These are phyloP conservation scores for Clarireedia monteithiana DNA, from an alignment of 2,329 filamentous ascomycete species.

Conservation along the genomic window DNA sequence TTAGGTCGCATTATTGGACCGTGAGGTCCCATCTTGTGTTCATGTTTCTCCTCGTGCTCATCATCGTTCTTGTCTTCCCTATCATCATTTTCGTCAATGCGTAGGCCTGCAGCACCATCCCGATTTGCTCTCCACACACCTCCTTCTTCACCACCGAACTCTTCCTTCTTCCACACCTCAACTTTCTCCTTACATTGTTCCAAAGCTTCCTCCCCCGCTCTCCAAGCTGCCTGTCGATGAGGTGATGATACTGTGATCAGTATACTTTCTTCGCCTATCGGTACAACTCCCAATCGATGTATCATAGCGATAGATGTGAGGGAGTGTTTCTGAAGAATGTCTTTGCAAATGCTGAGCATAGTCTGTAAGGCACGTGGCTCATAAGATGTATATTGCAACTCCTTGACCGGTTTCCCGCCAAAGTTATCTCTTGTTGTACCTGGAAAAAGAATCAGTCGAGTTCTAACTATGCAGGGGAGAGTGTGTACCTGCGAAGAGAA, in stretches of 20 bases:
- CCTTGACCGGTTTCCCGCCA: conserved; percentile 59
- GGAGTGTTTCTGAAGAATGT: conserved; percentile 50
- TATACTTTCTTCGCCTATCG: conserved; percentile 89
- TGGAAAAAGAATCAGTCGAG: conserved; percentile 28
- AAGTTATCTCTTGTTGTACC: conserved; percentile 75
- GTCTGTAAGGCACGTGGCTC: conserved; percentile 60
- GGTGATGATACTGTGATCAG: conserved; percentile 77
- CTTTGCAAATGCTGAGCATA: conserved; percentile 55
- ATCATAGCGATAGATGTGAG: conserved; percentile 71
- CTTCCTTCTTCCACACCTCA: conserved; percentile 95
- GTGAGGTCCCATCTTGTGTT: conserved; percentile 14
- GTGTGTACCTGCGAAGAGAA: conserved; percentile 61
- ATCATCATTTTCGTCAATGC: conserved; percentile 11
- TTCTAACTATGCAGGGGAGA: conserved; percentile 1
- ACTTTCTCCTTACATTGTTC: conserved; percentile 78
- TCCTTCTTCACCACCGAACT: conserved; percentile 70
- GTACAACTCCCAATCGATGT: conserved; percentile 78
- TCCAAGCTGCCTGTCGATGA: conserved; percentile 80
- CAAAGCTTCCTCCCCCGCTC: conserved; percentile 79
- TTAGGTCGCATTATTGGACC: conserved; percentile 19
- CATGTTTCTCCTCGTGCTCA: not conserved
- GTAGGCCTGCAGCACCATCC: conserved; percentile 47
- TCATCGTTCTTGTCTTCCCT: conserved; percentile 10
- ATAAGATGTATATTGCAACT: conserved; percentile 72
- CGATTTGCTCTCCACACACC: conserved; percentile 81